Conservation (phyloP, 768 basidiomycete species). For the Cystobasidiopsis lactophilus region DNA sequence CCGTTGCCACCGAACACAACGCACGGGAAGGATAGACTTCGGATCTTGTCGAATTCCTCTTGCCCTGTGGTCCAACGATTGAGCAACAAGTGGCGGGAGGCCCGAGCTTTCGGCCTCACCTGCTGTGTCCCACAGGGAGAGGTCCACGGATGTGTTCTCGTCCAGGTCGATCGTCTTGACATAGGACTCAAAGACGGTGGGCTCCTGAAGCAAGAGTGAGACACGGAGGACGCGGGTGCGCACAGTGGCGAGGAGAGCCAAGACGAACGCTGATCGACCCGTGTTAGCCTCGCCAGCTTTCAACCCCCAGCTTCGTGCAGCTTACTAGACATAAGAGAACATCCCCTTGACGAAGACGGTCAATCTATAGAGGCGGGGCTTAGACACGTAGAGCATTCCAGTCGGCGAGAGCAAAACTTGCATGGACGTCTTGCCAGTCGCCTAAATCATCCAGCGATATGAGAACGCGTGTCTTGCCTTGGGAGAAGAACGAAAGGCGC, state of each 20-base stretch:
- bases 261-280: no score
- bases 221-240: neutral
- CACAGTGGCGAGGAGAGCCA: no score
- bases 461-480: no score
- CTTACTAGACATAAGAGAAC: constrained; percentile 85
- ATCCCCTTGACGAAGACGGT: constrained; percentile 78
- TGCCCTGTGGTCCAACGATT: constrained; percentile 38
- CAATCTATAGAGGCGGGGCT: no score
- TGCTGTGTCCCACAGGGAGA: constrained; percentile 94
- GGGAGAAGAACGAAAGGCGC: no score
- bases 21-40: constrained; percentile 88
- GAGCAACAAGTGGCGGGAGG: neutral
- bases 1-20: no score
- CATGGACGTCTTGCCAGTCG: neutral
- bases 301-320: no score
- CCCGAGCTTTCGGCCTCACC: constrained; percentile 38
- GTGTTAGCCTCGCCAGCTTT: no score
- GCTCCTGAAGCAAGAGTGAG: neutral
- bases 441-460: no score
- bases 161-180: constrained; percentile 30
- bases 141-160: constrained; percentile 40
- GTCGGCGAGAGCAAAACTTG: neutral
- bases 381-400: no score
- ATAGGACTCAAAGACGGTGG: constrained; percentile 88
- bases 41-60: constrained; percentile 81